Evolutionary conservation across 164 flowering plant species (phyloP), one percentile per base, ranked within the genome.

Genomic region (Umbellularia californica): DNA sequence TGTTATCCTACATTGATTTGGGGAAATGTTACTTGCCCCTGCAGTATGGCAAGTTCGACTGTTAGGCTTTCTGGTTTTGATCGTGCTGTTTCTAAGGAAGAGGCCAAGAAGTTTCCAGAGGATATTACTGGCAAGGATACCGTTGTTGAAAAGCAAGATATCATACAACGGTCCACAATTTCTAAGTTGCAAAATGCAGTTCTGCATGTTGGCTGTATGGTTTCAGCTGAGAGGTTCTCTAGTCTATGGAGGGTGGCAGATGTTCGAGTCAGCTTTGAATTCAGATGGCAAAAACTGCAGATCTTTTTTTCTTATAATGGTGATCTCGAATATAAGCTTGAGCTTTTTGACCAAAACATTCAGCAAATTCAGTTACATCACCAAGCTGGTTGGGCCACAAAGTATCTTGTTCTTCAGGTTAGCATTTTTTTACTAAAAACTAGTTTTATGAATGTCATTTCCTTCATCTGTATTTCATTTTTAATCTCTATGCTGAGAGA

Each of bases 371-470:
- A 86, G 78, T 82, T 91, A 9, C 85, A 82, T 70, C 77, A 76
- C 35, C 87, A 90, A 51, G 76, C 58, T 30, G 76, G 77, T 68
- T 81, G 72, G 76, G 23, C 58, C 19, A 60, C 63, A 20, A 85
- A 83, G 77, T 85, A 74, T 84, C 88, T 94, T 13, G 74, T 92
- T 23, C 80, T 94, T 81, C 96, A 94, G 98, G 96, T 94, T 55
- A 5, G 65, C 41, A 62, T 4, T 20, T 19, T 7, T 60, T 7
- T 0, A 9, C 47, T 7, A 7, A 7, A 28, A 68, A 30, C 35
- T 58, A 33, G 19, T 58, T 65, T 24, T 70, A 41, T 41, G 10
- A 41, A 7, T 3, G 58, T 24, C 20, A 25, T 67, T 69, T 20
- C 20, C 22, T 68, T 13, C 60, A 55, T 55, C n/a, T 55, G 20